phyloP scores from a whole-genome alignment of 1,139 yeast species.

The Torulaspora globosa region DNA sequence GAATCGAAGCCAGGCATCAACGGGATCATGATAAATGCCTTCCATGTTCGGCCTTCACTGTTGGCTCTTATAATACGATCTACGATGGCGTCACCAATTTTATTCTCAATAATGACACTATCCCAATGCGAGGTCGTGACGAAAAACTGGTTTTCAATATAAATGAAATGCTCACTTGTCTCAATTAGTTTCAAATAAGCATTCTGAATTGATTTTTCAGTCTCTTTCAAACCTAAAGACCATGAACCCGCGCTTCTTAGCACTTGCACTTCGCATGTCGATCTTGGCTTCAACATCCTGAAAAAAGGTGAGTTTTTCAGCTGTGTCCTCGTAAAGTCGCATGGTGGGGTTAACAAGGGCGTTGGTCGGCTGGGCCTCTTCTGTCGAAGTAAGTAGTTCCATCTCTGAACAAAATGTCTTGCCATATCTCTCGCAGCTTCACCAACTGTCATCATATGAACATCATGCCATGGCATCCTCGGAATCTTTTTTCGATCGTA shows the following conservation, averaged over 20 bases:
- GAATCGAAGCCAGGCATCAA: slow-evolving; percentile 97
- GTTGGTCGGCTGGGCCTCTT: slow-evolving; percentile 92
- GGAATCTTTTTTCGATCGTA: slow-evolving; percentile 78
- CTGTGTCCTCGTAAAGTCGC: slow-evolving; percentile 76
- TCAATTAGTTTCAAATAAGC: slow-evolving; percentile 90
- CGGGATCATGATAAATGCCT: slow-evolving; percentile 86
- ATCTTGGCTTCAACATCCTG: slow-evolving; percentile 38
- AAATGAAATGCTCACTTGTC: slow-evolving; percentile 86
- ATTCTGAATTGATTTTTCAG: slow-evolving; percentile 86
- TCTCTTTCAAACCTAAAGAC: slow-evolving; percentile 84
- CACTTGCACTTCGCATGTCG: slow-evolving; percentile 90
- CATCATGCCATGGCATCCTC: slow-evolving; percentile 99
- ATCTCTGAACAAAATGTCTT: slow-evolving; percentile 93
- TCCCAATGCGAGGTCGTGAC: slow-evolving; percentile 84
- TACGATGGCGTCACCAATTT: slow-evolving; percentile 94
- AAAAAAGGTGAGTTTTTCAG: slow-evolving; percentile 54
- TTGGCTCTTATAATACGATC: slow-evolving; percentile 90
- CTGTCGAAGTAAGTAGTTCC: slow-evolving; percentile 91
- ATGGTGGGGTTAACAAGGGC: slow-evolving; percentile 88
- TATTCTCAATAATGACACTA: slow-evolving; percentile 78
- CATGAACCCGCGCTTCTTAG: slow-evolving; percentile 86
- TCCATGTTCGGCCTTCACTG: slow-evolving; percentile 74
- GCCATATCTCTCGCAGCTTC: slow-evolving; percentile 90
- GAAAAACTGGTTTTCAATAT: slow-evolving; percentile 93
- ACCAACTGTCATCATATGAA: slow-evolving; percentile 95